Percentiles rank a stretch among this genome's conserved stretches.
These are phyloP conservation scores for Neurospora intermedia DNA, from an alignment of 495 filamentous ascomycete genomes.

Conservation along the genomic window DNA sequence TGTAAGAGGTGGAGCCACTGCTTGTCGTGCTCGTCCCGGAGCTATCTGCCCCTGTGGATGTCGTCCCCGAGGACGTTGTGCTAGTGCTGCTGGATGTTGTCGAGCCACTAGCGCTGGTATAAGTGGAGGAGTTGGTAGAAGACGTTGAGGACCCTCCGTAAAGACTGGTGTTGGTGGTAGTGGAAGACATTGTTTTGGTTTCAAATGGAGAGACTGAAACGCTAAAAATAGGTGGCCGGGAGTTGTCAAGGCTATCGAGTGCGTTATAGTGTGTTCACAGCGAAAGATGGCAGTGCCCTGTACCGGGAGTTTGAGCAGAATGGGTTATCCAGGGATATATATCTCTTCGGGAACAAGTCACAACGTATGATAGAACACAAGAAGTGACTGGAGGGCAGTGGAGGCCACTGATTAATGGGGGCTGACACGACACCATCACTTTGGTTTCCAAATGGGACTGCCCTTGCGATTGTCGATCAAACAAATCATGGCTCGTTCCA, in stretches of 20 bases:
- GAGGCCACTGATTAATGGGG: background rate
- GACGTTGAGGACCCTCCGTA: background rate
- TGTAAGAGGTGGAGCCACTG: background rate
- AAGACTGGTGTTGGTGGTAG: background rate
- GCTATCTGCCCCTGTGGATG: background rate
- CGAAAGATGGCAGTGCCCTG: background rate
- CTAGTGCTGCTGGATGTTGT: background rate
- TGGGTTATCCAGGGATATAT: background rate
- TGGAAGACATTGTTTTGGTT: background rate
- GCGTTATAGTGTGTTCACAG: background rate
- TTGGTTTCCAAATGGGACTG: background rate
- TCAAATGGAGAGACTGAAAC: background rate
- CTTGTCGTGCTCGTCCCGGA: background rate
- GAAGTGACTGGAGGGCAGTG: background rate
- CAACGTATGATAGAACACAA: background rate
- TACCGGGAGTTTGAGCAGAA: background rate
- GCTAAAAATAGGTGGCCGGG: background rate
- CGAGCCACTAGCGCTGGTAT: background rate
- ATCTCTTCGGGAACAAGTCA: background rate
- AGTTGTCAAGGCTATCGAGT: background rate
- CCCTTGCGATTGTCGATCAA: background rate
- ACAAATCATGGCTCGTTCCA: background rate
- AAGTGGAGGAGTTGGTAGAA: background rate
- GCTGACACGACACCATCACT: background rate
- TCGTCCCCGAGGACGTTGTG: background rate